Evolutionary conservation across 805 yeast species (phyloP), one percentile per base, ranked within the genome.

Genomic region (Ogataea ganodermae): DNA sequence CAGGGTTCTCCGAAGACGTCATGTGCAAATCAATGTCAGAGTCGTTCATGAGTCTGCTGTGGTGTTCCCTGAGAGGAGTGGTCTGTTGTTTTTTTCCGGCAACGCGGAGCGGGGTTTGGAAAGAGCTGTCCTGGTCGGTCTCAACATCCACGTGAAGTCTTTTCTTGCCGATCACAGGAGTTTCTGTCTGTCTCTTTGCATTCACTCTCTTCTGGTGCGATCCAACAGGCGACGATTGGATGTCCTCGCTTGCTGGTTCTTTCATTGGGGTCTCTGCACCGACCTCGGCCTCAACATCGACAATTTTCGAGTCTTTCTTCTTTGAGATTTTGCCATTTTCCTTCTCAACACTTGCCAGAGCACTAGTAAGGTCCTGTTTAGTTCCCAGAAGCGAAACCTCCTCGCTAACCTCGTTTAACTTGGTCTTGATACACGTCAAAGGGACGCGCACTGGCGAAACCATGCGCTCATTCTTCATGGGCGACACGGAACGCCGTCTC

Each of bases 211-310:
- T 52, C 37, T 57, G 62, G 22, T 55, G 59, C 7, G 56, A 46
- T 12, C 56, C 49, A 14, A 59, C 56, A 5, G 63, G 63, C 4
- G 63, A 59, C 8, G 63, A 57, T 32, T 55, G 58, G 8, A 50
- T 30, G 17, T 55, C 56, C 18, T 44, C 55, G 26, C 35, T 50
- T 21, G 45, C 54, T 8, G 47, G 35, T 18, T 47, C 52, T 23
- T 41, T 41, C 27, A 50, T 31, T 13, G 53, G 55, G 6, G 50
- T 42, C 20, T 37, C 52, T 9, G 47, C n/a, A 24, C 24, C 36
- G 13, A 26, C 49, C 12, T 21, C 31, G 7, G 36, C 48, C 8
- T 37, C 46, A 3, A 16, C 20, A 12, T 48, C 33, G 12, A 26
- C 48, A 6, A 35, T 24, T 10, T 24, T 7, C 6, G 32, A 27